Percentiles rank a stretch among this genome's conserved stretches.
phyloP scores from a whole-genome alignment of 2,329 filamentous ascomycete species.

The Hypomyces rosellus region DNA sequence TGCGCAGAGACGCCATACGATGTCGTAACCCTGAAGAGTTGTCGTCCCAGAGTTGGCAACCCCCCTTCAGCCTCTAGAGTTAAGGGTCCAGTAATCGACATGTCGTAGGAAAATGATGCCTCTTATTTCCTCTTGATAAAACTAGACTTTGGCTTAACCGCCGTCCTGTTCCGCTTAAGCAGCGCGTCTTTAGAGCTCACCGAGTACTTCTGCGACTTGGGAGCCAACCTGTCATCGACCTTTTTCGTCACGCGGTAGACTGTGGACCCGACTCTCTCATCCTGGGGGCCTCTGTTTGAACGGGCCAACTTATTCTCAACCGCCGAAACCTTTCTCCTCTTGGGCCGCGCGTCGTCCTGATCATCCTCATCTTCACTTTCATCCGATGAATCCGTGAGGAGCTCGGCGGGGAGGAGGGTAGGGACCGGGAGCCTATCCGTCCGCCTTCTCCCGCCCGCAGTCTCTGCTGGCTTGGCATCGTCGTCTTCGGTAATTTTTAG shows the following conservation, averaged over 20 bases:
- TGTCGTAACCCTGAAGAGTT: too few species aligned
- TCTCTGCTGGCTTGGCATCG: conserved; percentile 5
- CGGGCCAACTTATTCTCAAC: conserved; percentile 33
- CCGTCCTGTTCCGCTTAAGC: conserved; percentile 37
- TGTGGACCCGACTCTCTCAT: conserved; percentile 46
- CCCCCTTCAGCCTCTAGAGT: too few species aligned
- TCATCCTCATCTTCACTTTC: conserved; percentile 32
- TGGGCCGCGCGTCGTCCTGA: conserved; percentile 24
- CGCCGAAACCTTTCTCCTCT: conserved; percentile 39
- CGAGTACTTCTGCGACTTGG: conserved; percentile 38
- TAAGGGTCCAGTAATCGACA: too few species aligned
- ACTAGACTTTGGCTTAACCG: conserved; percentile 30
- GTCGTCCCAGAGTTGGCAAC: too few species aligned
- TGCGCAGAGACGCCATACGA: too few species aligned
- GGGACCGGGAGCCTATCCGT: conserved; percentile 34
- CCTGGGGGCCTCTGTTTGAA: conserved; percentile 35
- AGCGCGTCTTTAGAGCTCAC: conserved; percentile 38
- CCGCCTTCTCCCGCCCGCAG: conserved; percentile 17
- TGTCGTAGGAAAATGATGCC: neutral
- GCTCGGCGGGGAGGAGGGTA: conserved; percentile 45
- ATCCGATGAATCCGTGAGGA: conserved; percentile 46
- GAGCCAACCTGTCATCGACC: conserved; percentile 42
- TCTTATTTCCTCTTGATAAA: conserved; percentile 33
- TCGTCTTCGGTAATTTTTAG: conserved; percentile 14
- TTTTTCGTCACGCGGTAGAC: conserved; percentile 45